These are phyloP conservation scores for Inosperma sp. DNA, from an alignment of 768 basidiomycete genomes.

Conservation along the genomic window DNA sequence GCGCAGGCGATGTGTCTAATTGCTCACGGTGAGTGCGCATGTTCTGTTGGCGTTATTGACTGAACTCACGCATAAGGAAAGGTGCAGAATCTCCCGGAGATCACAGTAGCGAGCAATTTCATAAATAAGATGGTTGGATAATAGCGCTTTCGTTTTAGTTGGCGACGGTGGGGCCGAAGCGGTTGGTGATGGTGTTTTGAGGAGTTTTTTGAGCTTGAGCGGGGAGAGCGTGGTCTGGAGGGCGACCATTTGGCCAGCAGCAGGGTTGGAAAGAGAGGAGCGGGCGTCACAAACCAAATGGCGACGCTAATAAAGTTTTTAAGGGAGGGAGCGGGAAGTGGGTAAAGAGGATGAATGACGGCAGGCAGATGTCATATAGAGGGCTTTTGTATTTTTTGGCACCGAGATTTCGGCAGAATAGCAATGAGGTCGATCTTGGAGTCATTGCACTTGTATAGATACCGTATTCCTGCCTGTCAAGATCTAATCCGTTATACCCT, in stretches of 20 bases:
- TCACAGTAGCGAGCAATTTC: constrained; percentile 5
- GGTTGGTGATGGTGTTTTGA: neutral
- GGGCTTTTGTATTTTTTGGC: constrained; percentile 5
- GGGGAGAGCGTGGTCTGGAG: constrained; percentile 3
- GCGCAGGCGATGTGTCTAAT: constrained; percentile 29
- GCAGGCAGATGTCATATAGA: neutral
- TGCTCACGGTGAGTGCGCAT: neutral
- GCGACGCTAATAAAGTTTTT: neutral
- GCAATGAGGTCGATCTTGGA: neutral
- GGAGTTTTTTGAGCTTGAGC: constrained; percentile 5
- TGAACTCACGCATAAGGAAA: neutral
- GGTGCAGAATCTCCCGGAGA: neutral
- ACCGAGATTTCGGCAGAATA: too few species aligned
- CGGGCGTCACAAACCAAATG: too few species aligned
- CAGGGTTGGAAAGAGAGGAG: too few species aligned
- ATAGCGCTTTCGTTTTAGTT: neutral
- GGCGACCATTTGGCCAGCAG: constrained; percentile 1
- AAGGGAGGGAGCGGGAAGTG: neutral
- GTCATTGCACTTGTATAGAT: neutral
- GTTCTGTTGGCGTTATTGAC: neutral
- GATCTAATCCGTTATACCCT: neutral
- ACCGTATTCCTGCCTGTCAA: neutral
- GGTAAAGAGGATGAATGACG: neutral
- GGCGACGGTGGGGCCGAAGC: neutral
- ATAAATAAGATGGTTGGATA: constrained; percentile 5